phyloP scores from a whole-genome alignment of 2,329 filamentous ascomycete species.

The Lasiodiplodia gonubiensis region DNA sequence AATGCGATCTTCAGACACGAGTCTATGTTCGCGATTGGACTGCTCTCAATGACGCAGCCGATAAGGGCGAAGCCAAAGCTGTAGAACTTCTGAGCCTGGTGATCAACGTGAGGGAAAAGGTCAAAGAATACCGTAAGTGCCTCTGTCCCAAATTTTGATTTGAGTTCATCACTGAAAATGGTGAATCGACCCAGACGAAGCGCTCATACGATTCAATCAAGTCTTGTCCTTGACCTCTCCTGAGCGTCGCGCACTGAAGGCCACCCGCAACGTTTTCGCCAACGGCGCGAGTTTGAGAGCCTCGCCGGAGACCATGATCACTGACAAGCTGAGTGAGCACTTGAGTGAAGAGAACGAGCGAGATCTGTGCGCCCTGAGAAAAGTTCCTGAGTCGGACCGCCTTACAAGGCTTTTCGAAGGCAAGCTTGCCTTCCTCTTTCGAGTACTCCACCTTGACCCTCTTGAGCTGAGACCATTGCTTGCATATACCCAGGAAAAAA shows the following conservation, averaged over 20 bases:
- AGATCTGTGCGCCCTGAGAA: conserved; percentile 16
- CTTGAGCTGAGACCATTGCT: background rate
- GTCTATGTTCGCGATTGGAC: background rate
- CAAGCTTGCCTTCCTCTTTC: background rate
- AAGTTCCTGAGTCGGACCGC: conserved; percentile 1
- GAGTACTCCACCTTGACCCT: background rate
- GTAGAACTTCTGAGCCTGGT: background rate
- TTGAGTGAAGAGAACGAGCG: background rate
- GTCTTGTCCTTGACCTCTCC: conserved; percentile 15
- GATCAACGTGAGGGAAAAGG: background rate
- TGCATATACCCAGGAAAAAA: background rate
- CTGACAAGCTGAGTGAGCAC: background rate
- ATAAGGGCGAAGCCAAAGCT: too few species aligned
- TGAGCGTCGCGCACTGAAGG: background rate
- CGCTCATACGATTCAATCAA: conserved; percentile 4
- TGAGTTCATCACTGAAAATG: too few species aligned
- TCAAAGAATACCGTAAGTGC: background rate
- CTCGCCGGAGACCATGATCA: background rate
- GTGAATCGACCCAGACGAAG: background rate
- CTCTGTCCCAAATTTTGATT: too few species aligned
- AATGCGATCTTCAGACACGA: too few species aligned
- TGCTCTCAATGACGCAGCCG: background rate
- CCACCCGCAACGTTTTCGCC: background rate
- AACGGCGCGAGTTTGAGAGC: background rate
- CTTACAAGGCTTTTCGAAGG: conserved; percentile 24